A percentile compares a stretch with the other conserved stretches of the same genome.
phyloP scores from a whole-genome alignment of 352 stramenopile species.

The Peronospora farinosa region DNA sequence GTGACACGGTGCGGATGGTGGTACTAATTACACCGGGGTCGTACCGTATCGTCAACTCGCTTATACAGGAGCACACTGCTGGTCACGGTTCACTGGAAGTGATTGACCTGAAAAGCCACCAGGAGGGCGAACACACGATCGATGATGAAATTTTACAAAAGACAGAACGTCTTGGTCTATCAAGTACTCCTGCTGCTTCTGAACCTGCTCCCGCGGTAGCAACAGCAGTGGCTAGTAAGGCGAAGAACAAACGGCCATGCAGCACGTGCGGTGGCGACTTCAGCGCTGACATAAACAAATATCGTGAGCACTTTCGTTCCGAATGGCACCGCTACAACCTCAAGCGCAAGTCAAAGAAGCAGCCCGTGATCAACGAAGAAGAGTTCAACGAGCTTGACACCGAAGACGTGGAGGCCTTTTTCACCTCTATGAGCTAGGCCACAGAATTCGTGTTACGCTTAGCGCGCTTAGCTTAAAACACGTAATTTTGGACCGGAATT shows the following conservation, averaged over 20 bases:
- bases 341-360: slow-evolving; percentile 91
- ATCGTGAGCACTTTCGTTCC: slow-evolving; percentile 92
- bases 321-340: slow-evolving; percentile 97
- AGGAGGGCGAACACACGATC: slow-evolving; percentile 88
- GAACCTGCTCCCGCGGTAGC: slow-evolving; percentile 6
- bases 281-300: slow-evolving; percentile 66
- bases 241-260: slow-evolving; percentile 59
- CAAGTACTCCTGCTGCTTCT: slow-evolving; percentile 15
- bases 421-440: slow-evolving; percentile 56
- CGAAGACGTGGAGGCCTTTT: slow-evolving; percentile 56
- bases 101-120: slow-evolving; percentile 88
- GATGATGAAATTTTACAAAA: slow-evolving; percentile 89
- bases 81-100: slow-evolving; percentile 83
- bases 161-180: slow-evolving; percentile 60
- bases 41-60: slow-evolving; percentile 68
- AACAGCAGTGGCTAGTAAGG: slow-evolving; percentile 4
- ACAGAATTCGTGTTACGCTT: slow-evolving; percentile 15
- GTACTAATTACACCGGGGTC: slow-evolving; percentile 70
- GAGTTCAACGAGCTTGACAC: slow-evolving; percentile 49
- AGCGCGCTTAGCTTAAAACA: slow-evolving; percentile 6
- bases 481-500: slow-evolving; percentile 2
- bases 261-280: slow-evolving; percentile 93
- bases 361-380: slow-evolving; percentile 59
- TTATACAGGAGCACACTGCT: slow-evolving; percentile 56
- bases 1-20: slow-evolving; percentile 52